Evolutionary conservation across 2,329 filamentous ascomycete species (phyloP).

Genomic region (Xylaria polymorpha): DNA sequence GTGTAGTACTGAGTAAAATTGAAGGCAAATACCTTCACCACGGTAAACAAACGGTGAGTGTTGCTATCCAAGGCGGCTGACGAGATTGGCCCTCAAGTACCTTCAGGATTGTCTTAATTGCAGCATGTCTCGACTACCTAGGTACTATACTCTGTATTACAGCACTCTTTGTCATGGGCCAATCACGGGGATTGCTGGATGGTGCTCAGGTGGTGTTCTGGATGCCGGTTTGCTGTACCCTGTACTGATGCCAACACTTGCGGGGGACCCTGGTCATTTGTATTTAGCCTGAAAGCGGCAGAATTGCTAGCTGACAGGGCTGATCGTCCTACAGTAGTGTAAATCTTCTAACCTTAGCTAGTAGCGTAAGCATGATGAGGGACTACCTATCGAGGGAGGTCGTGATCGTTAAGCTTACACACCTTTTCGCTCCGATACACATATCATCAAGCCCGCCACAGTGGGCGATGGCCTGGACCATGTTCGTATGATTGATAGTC

Average conservation of each 20-base stretch:
- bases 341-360: neutral
- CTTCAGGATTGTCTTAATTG: constrained; percentile 3
- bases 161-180: constrained; percentile 21
- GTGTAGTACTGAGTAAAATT: neutral
- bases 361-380: constrained; percentile 6
- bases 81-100: neutral
- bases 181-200: constrained; percentile 9
- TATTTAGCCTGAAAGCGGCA: constrained; percentile 44
- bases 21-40: constrained; percentile 2
- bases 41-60: constrained; percentile 16
- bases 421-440: constrained; percentile 2
- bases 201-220: constrained; percentile 8
- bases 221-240: constrained; percentile 7
- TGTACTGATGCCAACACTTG: constrained; percentile 23
- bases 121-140: constrained; percentile 25
- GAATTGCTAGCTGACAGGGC: constrained; percentile 38
- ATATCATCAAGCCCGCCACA: constrained; percentile 14
- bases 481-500: constrained; percentile 22
- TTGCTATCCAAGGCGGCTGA: constrained; percentile 1
- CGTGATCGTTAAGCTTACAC: constrained; percentile 4
- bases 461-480: constrained; percentile 9
- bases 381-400: neutral
- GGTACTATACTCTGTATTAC: neutral
- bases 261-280: constrained; percentile 23
- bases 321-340: constrained; percentile 28